Conservation (phyloP, 2,329 filamentous ascomycete genomes). For the Aspergillus transmontanensis region DNA sequence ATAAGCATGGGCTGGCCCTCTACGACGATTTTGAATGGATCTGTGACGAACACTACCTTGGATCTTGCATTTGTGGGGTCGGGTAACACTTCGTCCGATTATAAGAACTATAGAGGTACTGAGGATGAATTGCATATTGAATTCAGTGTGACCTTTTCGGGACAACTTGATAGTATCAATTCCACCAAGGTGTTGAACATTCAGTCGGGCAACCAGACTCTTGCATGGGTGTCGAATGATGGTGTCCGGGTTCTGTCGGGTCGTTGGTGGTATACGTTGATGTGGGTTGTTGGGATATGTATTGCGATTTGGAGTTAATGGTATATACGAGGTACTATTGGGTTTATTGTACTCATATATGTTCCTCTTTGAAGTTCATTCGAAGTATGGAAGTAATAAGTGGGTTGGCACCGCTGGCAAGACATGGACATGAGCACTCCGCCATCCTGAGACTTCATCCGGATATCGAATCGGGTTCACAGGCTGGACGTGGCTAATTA, state of each 20-base stretch:
- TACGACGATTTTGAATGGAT: neutral
- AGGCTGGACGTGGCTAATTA: too few species aligned
- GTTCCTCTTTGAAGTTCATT: too few species aligned
- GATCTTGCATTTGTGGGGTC: neutral
- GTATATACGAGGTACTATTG: neutral
- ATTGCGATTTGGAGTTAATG: neutral
- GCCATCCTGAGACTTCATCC: too few species aligned
- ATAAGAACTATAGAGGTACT: neutral
- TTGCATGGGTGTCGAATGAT: neutral
- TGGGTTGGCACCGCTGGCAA: too few species aligned
- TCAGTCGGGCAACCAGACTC: neutral
- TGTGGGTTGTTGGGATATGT: neutral
- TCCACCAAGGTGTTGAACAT: neutral
- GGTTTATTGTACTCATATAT: too few species aligned
- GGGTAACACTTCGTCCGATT: neutral
- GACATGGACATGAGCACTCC: too few species aligned
- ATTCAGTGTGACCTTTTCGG: neutral
- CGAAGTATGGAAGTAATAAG: too few species aligned
- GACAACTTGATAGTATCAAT: neutral
- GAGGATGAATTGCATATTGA: neutral
- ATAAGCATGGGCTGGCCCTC: neutral
- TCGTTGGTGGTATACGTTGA: neutral
- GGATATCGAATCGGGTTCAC: too few species aligned
- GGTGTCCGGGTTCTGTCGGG: neutral
- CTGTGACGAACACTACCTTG: conserved; percentile 2